Base-by-base conservation (phyloP, 805 yeast species). In the Hyphopichia homilentoma region DNA sequence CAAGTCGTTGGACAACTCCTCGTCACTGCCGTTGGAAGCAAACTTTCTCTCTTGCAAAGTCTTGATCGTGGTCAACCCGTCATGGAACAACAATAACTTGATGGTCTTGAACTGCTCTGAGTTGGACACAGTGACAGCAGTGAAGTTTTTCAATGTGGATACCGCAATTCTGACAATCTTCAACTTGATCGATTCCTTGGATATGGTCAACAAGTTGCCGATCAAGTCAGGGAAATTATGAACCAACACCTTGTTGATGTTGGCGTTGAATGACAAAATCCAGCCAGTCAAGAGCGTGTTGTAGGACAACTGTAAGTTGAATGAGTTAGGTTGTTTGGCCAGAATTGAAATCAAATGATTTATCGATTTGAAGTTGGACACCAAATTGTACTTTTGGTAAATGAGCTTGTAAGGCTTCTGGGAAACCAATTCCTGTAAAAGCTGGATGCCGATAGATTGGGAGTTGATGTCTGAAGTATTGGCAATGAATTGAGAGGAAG, bases 141-240 rank as follows among this genome's bases (percentile, higher is more conserved):
- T 64, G 30, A 83, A 66, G 50, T 84, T 84, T 48, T 77, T 62
- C 43, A 89, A 65, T 25, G 83, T 77, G 1, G 94, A 80, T 17
- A 88, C 70, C n/a, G 93, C 72, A 27, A 93, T 68, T 53, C 98
- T 74, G 20, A 87, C 84, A 34, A 93, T 78, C 65, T 93, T 93
- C 61, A 89, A 95, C 66, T 93, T 93, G 44, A 90, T 84, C 2
- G 96, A 85, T 36, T 78, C 77, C 52, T 83, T 84, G 18, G 88
- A 77, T 29, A 85, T 68, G 24, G 60, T 59, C 40, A 75, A 68
- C 61, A 72, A 70, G 57, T 51, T 67, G 29, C 65, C 79, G 34
- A 74, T 73, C 51, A 73, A 60, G 40, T 64, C 75, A n/a, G 67
- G 76, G 61, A 64, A 85, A 44, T 61, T 70, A 48, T 61, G 62